phyloP scores from a whole-genome alignment of 2,329 filamentous ascomycete species.

The Tricladium varicosporioides region DNA sequence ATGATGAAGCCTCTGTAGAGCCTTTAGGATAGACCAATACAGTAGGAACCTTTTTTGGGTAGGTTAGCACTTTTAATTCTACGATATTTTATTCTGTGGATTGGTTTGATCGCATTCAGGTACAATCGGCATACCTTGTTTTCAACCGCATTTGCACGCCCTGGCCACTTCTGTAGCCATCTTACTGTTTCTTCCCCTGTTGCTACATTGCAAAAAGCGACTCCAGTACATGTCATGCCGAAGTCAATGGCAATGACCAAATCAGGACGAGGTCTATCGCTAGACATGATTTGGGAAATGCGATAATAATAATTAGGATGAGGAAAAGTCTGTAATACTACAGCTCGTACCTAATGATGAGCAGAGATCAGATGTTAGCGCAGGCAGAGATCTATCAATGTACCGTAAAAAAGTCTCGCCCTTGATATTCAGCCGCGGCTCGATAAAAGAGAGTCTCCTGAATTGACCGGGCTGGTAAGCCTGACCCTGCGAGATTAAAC shows the following conservation, averaged over 20 bases:
- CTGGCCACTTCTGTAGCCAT: constrained; percentile 22
- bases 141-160: constrained; percentile 15
- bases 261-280: constrained; percentile 9
- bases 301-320: constrained; percentile 36
- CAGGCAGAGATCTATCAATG: too few species aligned
- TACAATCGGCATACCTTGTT: constrained; percentile 12
- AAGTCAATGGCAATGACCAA: constrained; percentile 22
- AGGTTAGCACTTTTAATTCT: not conserved
- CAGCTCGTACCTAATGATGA: not conserved
- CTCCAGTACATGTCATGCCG: constrained; percentile 23
- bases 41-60: constrained; percentile 19
- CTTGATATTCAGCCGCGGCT: too few species aligned
- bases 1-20: constrained; percentile 21
- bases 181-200: constrained; percentile 15
- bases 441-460: too few species aligned
- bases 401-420: too few species aligned
- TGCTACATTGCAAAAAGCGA: constrained; percentile 14
- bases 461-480: too few species aligned
- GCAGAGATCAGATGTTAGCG: not conserved
- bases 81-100: not conserved
- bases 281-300: not conserved
- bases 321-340: not conserved
- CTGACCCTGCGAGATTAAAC: too few species aligned
- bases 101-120: not conserved
- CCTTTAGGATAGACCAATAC: constrained; percentile 20